A percentile compares a stretch with the other conserved stretches of the same genome.
phyloP scores from a whole-genome alignment of 345 rosid species.

The Populus alba region DNA sequence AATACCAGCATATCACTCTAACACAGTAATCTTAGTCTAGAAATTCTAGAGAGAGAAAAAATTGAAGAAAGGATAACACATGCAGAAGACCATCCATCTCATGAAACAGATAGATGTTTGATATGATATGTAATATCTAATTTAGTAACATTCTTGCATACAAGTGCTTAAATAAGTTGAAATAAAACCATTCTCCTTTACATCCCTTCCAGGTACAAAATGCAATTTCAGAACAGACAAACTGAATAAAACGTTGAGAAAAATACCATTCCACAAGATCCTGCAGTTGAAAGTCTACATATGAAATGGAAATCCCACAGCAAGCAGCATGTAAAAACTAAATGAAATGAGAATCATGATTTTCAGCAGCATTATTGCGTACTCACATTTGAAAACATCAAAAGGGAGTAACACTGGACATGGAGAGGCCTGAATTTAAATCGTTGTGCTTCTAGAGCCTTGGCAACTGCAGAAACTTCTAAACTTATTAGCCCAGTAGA shows the following conservation, averaged over 20 bases:
- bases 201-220: neutral
- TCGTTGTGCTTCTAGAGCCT: constrained; percentile 58
- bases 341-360: neutral
- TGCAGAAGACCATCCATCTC: no score
- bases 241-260: neutral
- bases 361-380: neutral
- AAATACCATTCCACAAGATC: neutral
- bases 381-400: constrained; percentile 61
- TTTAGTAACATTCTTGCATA: neutral
- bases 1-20: no score
- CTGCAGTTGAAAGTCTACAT: neutral
- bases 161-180: neutral
- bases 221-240: neutral
- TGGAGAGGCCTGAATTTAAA: constrained; percentile 77
- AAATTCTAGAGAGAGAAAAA: no score
- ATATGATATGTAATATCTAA: no score
- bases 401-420: constrained; percentile 54
- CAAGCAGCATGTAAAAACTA: neutral
- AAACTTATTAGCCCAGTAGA: constrained; percentile 36
- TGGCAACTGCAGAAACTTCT: constrained; percentile 55
- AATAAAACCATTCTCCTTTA: neutral
- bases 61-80: no score
- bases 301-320: neutral
- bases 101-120: no score
- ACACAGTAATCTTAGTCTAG: no score